These are phyloP conservation scores for Crithidia expoeki DNA, from an alignment of 208 protist species.

Conservation along the genomic window DNA sequence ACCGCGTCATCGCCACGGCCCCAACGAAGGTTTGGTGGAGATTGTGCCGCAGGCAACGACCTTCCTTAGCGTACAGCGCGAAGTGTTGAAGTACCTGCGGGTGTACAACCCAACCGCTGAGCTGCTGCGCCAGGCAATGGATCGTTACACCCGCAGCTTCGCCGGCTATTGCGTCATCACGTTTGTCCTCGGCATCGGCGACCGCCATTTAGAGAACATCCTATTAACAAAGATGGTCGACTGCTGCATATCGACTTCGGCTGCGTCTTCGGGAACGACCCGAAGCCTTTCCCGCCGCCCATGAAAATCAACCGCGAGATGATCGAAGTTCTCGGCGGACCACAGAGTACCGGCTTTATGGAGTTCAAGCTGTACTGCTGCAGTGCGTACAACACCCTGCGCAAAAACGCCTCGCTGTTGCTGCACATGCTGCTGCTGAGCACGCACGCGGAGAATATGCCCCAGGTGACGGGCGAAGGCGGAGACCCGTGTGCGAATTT, in stretches of 20 bases:
- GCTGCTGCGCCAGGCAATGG: slow-evolving; percentile 73
- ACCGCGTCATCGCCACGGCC: slow-evolving; percentile 91
- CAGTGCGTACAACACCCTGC: slow-evolving; percentile 95
- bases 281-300: slow-evolving; percentile 96
- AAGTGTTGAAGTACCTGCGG: slow-evolving; percentile 74
- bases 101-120: slow-evolving; percentile 76
- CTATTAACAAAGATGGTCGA: slow-evolving; percentile 92
- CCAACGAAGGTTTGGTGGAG: slow-evolving; percentile 82
- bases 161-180: slow-evolving; percentile 97
- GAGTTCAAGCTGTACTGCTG: slow-evolving; percentile 93
- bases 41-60: slow-evolving; percentile 86
- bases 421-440: slow-evolving; percentile 95
- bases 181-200: slow-evolving; percentile 97
- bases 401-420: slow-evolving; percentile 94
- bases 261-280: slow-evolving; percentile 97
- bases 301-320: slow-evolving; percentile 96
- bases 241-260: slow-evolving; percentile 99
- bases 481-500: slow-evolving; percentile 69
- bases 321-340: slow-evolving; percentile 85
- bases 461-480: slow-evolving; percentile 55
- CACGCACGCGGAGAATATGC: slow-evolving; percentile 82
- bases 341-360: slow-evolving; percentile 69
- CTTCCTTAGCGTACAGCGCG: slow-evolving; percentile 76
- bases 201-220: slow-evolving; percentile 97
- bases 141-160: slow-evolving; percentile 96